These are phyloP conservation scores for Hypomyces rosellus DNA, from an alignment of 2,329 filamentous ascomycete species.

Conservation along the genomic window DNA sequence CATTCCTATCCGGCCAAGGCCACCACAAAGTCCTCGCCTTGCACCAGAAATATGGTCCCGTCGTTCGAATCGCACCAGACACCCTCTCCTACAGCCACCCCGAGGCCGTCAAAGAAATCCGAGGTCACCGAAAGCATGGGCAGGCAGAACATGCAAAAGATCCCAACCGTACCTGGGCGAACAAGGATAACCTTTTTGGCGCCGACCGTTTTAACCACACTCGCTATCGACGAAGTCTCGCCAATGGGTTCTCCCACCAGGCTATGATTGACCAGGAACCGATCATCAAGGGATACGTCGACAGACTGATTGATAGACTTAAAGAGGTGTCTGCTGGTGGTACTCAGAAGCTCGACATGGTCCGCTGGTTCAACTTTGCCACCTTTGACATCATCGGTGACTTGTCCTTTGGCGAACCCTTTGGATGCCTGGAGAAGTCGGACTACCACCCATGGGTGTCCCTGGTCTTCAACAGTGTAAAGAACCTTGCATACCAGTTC, in stretches of 20 bases:
- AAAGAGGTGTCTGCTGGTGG: constrained; percentile 9
- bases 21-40: background rate
- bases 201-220: constrained; percentile 15
- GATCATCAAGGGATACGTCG: constrained; percentile 21
- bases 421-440: constrained; percentile 19
- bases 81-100: constrained; percentile 2
- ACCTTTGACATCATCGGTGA: constrained; percentile 28
- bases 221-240: constrained; percentile 18
- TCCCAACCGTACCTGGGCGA: background rate
- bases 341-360: constrained; percentile 16
- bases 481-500: background rate
- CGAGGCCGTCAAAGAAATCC: constrained; percentile 13
- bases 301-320: constrained; percentile 20
- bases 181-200: constrained; percentile 13
- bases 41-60: constrained; percentile 9
- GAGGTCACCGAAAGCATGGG: constrained; percentile 13
- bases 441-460: constrained; percentile 22
- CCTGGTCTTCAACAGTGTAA: constrained; percentile 16
- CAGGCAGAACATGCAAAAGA: constrained; percentile 11
- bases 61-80: constrained; percentile 4
- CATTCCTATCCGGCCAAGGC: background rate
- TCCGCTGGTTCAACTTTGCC: constrained; percentile 21
- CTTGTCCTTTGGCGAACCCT: constrained; percentile 24
- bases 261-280: constrained; percentile 26
- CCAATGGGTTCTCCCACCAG: constrained; percentile 23